Conservation (phyloP, 176 grass and related monocot genomes). For the Pontederia paniculata region DNA sequence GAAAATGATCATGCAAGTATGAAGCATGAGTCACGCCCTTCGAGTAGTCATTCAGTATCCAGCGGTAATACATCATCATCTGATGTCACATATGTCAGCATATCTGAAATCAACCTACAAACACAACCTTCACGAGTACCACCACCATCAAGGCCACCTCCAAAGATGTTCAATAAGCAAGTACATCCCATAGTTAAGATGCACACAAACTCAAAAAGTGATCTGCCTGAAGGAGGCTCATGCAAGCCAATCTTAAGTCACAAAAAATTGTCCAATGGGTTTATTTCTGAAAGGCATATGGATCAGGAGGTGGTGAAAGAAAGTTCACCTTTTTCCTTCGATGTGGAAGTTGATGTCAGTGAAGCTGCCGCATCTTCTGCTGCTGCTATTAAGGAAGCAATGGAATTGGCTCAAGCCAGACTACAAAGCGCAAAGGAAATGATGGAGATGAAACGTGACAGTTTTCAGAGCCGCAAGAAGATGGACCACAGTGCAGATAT, state of each 20-base stretch:
- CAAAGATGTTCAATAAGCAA: slow-evolving; percentile 35
- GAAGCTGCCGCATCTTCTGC: slow-evolving; percentile 42
- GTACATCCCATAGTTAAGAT: slow-evolving; percentile 20
- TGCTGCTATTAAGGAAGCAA: slow-evolving; percentile 80
- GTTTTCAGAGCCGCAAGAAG: slow-evolving; percentile 49
- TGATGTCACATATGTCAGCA: slow-evolving; percentile 48
- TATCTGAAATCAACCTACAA: slow-evolving; percentile 34
- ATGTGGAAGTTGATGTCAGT: slow-evolving; percentile 49
- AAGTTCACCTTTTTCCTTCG: slow-evolving; percentile 20
- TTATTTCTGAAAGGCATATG: slow-evolving; percentile 18
- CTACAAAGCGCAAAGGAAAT: slow-evolving; percentile 89
- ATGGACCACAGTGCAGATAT: slow-evolving; percentile 26
- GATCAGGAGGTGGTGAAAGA: not conserved
- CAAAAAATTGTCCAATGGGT: not conserved
- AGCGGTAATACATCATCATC: slow-evolving; percentile 35
- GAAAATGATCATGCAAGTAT: slow-evolving; percentile 32
- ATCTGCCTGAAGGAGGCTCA: slow-evolving; percentile 9
- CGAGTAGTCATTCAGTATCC: slow-evolving; percentile 47
- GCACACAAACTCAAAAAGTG: slow-evolving; percentile 13
- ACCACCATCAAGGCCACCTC: slow-evolving; percentile 38
- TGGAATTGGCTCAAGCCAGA: slow-evolving; percentile 85
- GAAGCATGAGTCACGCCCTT: slow-evolving; percentile 12
- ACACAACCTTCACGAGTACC: slow-evolving; percentile 42
- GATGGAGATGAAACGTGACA: slow-evolving; percentile 53
- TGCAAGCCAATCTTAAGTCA: slow-evolving; percentile 9